Conservation (phyloP, 108 stramenopile species). For the Fistulifera solaris region DNA sequence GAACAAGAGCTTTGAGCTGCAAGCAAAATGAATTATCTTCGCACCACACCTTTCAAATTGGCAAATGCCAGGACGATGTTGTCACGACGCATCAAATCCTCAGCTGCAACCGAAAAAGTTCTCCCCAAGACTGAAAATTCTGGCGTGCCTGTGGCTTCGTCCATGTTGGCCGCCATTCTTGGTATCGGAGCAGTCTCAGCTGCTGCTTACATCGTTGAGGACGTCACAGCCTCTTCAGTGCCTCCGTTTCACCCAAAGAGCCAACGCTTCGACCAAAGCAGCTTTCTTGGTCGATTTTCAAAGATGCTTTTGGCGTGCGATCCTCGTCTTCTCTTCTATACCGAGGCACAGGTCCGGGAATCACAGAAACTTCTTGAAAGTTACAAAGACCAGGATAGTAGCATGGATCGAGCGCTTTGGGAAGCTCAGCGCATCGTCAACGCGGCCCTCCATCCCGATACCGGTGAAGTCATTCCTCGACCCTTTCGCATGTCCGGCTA, state of each 20-base stretch:
- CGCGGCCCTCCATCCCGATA: slow-evolving; percentile 86
- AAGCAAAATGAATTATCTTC: no score
- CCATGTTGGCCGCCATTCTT: slow-evolving; percentile 37
- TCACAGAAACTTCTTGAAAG: slow-evolving; percentile 31
- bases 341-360: slow-evolving; percentile 30
- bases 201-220: slow-evolving; percentile 35
- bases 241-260: slow-evolving; percentile 39
- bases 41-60: no score
- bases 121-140: background rate
- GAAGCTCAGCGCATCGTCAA: slow-evolving; percentile 46
- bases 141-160: slow-evolving; percentile 21
- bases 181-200: slow-evolving; percentile 41
- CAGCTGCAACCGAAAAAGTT: no score
- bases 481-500: slow-evolving; percentile 84
- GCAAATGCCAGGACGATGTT: no score
- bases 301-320: slow-evolving; percentile 73
- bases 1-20: no score
- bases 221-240: slow-evolving; percentile 34
- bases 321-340: slow-evolving; percentile 47
- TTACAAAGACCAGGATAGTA: slow-evolving; percentile 19
- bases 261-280: slow-evolving; percentile 47
- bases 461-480: slow-evolving; percentile 75
- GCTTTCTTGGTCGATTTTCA: slow-evolving; percentile 49
- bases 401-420: slow-evolving; percentile 28
- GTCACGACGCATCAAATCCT: no score